Evolutionary conservation across 441 rosid genomes (phyloP).

Genomic region (Flueggea neowawraea): DNA sequence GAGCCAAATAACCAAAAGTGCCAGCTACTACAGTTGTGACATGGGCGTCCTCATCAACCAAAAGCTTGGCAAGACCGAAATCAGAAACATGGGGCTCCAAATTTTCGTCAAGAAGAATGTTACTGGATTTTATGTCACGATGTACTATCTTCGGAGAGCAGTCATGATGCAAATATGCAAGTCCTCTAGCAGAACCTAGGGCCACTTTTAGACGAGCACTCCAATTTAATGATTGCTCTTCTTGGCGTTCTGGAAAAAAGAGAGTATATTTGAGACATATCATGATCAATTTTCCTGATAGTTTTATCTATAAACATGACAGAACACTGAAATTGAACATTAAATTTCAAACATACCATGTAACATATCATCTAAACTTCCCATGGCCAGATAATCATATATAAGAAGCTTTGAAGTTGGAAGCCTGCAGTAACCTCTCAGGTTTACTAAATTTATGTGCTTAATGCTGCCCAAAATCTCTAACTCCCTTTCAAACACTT

Average conservation of each 20-base stretch:
- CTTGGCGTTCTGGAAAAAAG: constrained; percentile 33
- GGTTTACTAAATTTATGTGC: constrained; percentile 87
- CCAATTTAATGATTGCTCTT: constrained; percentile 56
- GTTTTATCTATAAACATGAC: too few relatives aligned
- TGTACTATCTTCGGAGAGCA: constrained; percentile 84
- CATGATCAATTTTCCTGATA: too few relatives aligned
- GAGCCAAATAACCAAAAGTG: constrained; percentile 76
- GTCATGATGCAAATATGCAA: constrained; percentile 91
- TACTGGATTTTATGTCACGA: constrained; percentile 92
- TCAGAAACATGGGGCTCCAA: constrained; percentile 89
- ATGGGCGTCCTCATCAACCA: constrained; percentile 95
- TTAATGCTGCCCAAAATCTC: constrained; percentile 95
- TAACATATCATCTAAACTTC: constrained; percentile 85
- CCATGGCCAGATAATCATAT: constrained; percentile 84
- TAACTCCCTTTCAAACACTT: constrained; percentile 86
- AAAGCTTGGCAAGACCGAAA: constrained; percentile 95
- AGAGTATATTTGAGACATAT: too few relatives aligned
- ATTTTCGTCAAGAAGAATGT: constrained; percentile 84
- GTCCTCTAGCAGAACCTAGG: constrained; percentile 81
- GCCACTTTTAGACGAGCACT: constrained; percentile 65
- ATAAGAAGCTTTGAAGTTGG: constrained; percentile 85
- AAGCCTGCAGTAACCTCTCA: constrained; percentile 95
- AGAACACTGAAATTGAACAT: too few relatives aligned
- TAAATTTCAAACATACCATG: constrained; percentile 44
- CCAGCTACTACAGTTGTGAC: constrained; percentile 97